phyloP scores from a whole-genome alignment of 257 asterid genomes.

The Fraxinus excelsior region DNA sequence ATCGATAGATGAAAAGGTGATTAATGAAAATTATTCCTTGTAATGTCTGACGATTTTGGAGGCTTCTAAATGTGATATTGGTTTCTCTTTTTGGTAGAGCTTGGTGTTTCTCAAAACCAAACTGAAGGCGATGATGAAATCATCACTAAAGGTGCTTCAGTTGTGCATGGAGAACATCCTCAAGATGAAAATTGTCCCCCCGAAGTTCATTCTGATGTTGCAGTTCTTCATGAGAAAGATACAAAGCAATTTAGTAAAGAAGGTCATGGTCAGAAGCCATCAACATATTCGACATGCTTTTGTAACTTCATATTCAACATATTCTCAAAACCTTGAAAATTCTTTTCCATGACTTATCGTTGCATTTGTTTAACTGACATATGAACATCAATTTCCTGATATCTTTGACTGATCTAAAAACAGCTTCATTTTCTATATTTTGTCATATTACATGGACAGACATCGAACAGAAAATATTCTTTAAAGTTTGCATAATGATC shows the following conservation, averaged over 20 bases:
- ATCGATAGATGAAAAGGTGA: no score
- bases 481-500: no score
- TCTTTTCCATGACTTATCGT: neutral
- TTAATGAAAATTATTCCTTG: no score
- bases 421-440: neutral
- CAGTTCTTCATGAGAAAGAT: conserved; percentile 86
- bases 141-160: conserved; percentile 71
- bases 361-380: conserved; percentile 1
- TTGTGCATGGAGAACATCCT: conserved; percentile 71
- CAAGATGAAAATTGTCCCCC: conserved; percentile 76
- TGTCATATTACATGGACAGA: neutral
- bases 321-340: conserved; percentile 8
- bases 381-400: conserved; percentile 1
- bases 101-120: no score
- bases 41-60: no score
- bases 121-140: conserved; percentile 56
- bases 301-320: conserved; percentile 48
- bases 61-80: no score
- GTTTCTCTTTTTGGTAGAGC: no score
- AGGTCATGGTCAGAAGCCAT: conserved; percentile 92
- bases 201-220: conserved; percentile 66
- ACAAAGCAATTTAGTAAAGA: conserved; percentile 82
- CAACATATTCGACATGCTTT: conserved; percentile 94
- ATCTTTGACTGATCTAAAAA: neutral
- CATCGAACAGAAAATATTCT: neutral